These are phyloP conservation scores for Neofusicoccum sp. DNA, from an alignment of 2,329 filamentous ascomycete species.

Conservation along the genomic window DNA sequence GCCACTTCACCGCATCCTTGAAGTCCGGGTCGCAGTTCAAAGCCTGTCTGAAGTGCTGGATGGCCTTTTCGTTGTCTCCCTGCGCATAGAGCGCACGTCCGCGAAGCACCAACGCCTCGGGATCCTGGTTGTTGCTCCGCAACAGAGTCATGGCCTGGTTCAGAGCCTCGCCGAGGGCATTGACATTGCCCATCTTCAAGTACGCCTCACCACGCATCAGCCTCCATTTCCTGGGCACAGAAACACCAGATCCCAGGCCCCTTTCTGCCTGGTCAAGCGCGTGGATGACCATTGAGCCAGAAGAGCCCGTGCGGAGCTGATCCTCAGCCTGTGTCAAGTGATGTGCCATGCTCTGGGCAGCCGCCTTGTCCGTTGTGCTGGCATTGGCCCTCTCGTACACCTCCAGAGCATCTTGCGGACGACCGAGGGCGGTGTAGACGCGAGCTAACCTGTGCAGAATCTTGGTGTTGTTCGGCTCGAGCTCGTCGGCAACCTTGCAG, in stretches of 20 bases:
- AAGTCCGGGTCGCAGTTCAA: conserved; percentile 89
- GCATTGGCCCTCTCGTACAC: conserved; percentile 79
- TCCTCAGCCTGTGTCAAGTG: conserved; percentile 79
- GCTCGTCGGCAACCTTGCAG: conserved; percentile 74
- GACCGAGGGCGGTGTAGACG: conserved; percentile 83
- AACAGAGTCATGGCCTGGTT: conserved; percentile 87
- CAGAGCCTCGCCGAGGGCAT: conserved; percentile 86
- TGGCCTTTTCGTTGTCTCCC: conserved; percentile 92
- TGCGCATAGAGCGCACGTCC: conserved; percentile 85
- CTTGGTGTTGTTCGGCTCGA: conserved; percentile 85
- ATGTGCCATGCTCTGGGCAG: conserved; percentile 80
- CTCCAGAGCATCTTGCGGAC: conserved; percentile 80
- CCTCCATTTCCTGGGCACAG: conserved; percentile 88
- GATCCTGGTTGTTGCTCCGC: conserved; percentile 83
- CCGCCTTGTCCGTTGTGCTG: conserved; percentile 78
- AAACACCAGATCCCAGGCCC: conserved; percentile 70
- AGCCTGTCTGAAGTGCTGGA: conserved; percentile 88
- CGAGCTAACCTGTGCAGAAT: conserved; percentile 83
- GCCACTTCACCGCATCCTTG: conserved; percentile 80
- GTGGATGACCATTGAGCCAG: conserved; percentile 87
- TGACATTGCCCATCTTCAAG: conserved; percentile 85
- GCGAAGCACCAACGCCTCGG: conserved; percentile 86
- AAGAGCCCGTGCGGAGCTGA: conserved; percentile 69
- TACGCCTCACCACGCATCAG: conserved; percentile 89
- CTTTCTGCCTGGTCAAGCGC: conserved; percentile 88